These are phyloP conservation scores for Gossypium davidsonii DNA, from an alignment of 441 rosid genomes.

Conservation along the genomic window DNA sequence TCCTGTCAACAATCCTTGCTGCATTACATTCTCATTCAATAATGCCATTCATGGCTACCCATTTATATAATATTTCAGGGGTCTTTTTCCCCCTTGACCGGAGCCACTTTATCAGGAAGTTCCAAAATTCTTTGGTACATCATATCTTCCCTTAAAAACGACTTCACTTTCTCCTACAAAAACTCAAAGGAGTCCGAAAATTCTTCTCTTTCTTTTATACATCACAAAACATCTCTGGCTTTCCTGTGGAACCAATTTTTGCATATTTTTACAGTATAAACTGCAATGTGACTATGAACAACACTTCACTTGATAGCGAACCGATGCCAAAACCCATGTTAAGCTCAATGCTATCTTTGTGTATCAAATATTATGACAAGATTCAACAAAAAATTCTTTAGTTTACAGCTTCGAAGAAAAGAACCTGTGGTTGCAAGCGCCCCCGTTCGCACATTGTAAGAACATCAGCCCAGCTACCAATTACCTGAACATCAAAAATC, in stretches of 20 bases:
- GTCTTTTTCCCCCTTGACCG: background rate
- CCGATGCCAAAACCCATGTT: constrained; percentile 9
- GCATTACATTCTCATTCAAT: constrained; percentile 9
- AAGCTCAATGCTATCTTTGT: constrained; percentile 15
- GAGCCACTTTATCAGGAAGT: constrained; percentile 20
- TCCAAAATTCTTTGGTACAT: constrained; percentile 14
- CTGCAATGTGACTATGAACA: constrained; percentile 21
- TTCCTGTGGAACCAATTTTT: constrained; percentile 18
- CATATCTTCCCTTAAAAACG: constrained; percentile 20
- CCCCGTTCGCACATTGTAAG: constrained; percentile 69
- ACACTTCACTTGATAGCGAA: constrained; percentile 13
- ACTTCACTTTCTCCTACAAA: constrained; percentile 23
- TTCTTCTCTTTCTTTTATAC: background rate
- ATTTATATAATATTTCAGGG: constrained; percentile 5
- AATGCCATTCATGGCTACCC: constrained; percentile 7
- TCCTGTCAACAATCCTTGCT: background rate
- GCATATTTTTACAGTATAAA: constrained; percentile 11
- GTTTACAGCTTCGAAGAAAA: constrained; percentile 69
- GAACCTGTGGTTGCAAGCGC: constrained; percentile 92
- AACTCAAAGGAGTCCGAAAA: constrained; percentile 13
- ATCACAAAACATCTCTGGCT: constrained; percentile 14
- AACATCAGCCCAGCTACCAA: constrained; percentile 84
- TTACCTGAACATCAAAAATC: constrained; percentile 40
- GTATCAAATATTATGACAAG: constrained; percentile 19
- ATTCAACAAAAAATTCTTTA: constrained; percentile 27